Evolutionary conservation across 2,329 filamentous ascomycete genomes (phyloP), one percentile per base, ranked within the genome.

Genomic region (Fusarium napiforme): DNA sequence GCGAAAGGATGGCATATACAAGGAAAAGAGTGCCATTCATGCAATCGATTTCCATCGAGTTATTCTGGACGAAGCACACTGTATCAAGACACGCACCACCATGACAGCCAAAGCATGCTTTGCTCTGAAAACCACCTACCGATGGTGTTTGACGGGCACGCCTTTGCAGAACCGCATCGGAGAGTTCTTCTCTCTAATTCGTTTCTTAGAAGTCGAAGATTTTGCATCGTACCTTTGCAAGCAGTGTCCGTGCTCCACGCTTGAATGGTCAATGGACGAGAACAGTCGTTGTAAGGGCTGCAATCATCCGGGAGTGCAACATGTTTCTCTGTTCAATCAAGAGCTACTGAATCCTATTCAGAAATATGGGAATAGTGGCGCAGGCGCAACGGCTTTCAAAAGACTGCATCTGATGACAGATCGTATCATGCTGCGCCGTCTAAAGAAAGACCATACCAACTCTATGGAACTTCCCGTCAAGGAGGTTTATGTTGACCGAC

Each of bases 401-500:
- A 98, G 97, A 83, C 87, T 99, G 58, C 93, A 95, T 45, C 87
- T 97, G 69, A 90, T 99, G 80, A 97, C 96, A 0, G 93, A 95
- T 72, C 92, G 94, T 34, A 96, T 99, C 81, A 99, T 99, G 96
- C 87, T 98, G 71, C 93, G 96, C 62, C 94, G 96, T 39, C 89
- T 97, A 81, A 99, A 99, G 86, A 93, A 93, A 75, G 95, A 99
- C 78, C 91, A 98, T 78, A 97, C 94, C 23, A 91, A 96, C 67
- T 93, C 95, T 1, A 97, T 99, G 95, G 96, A 98, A 80, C 88
- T 99, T 36, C 96, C 96, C 2, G 93, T 97, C 58, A 99, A 98
- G 84, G 93, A 98, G 78, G 92, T 98, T 59, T 90, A 94, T 64
- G 91, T 99, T 45, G 93, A 97, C 79, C 93, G 96, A 59, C 95